Percentiles rank a stretch among this genome's conserved stretches.
These are phyloP conservation scores for Kodamaea alishanica DNA, from an alignment of 1,139 yeast genomes.

Conservation along the genomic window DNA sequence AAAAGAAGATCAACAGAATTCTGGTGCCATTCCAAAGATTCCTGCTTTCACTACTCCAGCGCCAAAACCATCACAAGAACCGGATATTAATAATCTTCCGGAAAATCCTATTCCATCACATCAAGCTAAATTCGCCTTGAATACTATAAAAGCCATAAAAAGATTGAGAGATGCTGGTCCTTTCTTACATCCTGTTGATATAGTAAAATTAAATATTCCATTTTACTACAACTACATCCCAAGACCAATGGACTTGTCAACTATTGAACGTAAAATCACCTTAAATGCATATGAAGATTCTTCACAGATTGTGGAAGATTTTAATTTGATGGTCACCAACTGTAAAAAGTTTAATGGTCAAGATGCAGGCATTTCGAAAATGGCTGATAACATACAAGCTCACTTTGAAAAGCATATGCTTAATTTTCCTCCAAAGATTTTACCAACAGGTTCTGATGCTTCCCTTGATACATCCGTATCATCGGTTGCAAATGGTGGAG, in stretches of 20 bases:
- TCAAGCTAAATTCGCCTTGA: constrained; percentile 68
- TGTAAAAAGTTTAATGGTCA: constrained; percentile 85
- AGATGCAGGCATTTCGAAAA: constrained; percentile 75
- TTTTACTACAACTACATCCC: constrained; percentile 78
- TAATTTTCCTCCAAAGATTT: constrained; percentile 81
- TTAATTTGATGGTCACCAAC: constrained; percentile 79
- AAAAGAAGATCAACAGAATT: neutral
- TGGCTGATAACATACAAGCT: constrained; percentile 88
- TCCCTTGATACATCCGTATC: constrained; percentile 9
- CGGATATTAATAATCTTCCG: constrained; percentile 68
- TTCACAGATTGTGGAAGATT: constrained; percentile 69
- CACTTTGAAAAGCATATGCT: constrained; percentile 91
- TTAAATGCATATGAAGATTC: constrained; percentile 70
- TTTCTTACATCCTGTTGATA: constrained; percentile 86
- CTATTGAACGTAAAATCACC: constrained; percentile 77
- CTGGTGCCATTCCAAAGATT: constrained; percentile 1
- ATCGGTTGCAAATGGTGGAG: constrained; percentile 9
- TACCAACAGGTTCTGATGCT: constrained; percentile 29
- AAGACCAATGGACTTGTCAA: constrained; percentile 90
- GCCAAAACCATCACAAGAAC: constrained; percentile 68
- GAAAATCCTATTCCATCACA: constrained; percentile 77
- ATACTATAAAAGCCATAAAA: constrained; percentile 75
- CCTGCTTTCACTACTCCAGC: constrained; percentile 48
- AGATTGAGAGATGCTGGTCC: constrained; percentile 92
- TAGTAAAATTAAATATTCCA: constrained; percentile 83